Percentiles rank a stretch among this genome's conserved stretches.
phyloP scores from a whole-genome alignment of 345 rosid species.

The Eucalyptus tenuipes region DNA sequence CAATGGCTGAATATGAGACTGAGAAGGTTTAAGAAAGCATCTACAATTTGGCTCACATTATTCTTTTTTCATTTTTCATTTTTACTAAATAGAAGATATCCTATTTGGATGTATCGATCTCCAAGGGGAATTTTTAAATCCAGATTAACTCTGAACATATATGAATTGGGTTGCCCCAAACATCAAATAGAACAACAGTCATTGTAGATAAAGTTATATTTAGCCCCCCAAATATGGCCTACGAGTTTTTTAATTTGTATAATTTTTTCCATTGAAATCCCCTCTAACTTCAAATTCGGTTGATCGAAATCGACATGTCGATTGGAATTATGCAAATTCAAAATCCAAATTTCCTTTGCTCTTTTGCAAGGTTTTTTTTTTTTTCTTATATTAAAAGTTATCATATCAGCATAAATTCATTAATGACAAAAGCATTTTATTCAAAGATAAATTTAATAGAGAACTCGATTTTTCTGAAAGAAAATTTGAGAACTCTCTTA shows the following conservation, averaged over 20 bases:
- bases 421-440: background rate
- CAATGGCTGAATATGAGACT: background rate
- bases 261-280: background rate
- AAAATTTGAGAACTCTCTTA: background rate
- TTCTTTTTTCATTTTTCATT: fast-evolving
- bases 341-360: background rate
- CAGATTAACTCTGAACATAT: no score
- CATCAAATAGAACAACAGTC: background rate
- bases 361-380: background rate
- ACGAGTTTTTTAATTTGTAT: background rate
- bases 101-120: no score
- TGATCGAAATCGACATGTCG: background rate
- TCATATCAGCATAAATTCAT: background rate
- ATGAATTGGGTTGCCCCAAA: background rate
- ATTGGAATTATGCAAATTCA: background rate
- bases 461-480: background rate
- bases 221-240: background rate
- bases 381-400: no score
- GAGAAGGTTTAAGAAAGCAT: background rate
- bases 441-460: background rate
- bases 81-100: no score
- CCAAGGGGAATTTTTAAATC: no score
- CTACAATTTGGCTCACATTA: background rate
- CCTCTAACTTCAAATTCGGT: background rate
- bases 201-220: background rate